phyloP scores from a whole-genome alignment of 2,329 filamentous ascomycete genomes.

The Pseudogymnoascus sp. region DNA sequence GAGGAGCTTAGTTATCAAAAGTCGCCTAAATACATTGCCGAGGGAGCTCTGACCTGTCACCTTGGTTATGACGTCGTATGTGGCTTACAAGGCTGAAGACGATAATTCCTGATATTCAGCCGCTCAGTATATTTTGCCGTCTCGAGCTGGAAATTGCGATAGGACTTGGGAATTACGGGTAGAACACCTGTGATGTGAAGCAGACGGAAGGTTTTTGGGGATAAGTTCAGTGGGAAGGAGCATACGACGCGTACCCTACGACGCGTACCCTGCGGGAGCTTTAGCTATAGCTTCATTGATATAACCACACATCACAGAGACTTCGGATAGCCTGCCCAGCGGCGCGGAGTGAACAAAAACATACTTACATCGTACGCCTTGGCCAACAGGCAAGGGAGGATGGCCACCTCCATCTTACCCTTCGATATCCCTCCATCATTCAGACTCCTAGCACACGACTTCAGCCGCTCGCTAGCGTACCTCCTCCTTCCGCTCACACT shows the following conservation, averaged over 20 bases:
- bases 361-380: background rate
- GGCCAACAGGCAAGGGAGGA: background rate
- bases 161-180: background rate
- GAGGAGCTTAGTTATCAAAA: background rate
- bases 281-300: background rate
- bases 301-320: background rate
- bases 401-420: conserved; percentile 13
- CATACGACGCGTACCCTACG: background rate
- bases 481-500: conserved; percentile 24
- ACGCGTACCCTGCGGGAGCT: background rate
- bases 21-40: background rate
- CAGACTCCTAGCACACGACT: conserved; percentile 21
- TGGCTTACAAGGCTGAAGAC: background rate
- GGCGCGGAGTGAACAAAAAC: background rate
- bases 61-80: background rate
- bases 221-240: background rate
- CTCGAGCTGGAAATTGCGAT: background rate
- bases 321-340: background rate
- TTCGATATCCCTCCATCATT: conserved; percentile 18
- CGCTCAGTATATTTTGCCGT: background rate
- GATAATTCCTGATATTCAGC: background rate
- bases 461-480: conserved; percentile 20
- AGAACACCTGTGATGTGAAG: background rate
- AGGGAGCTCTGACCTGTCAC: background rate
- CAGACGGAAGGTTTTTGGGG: background rate